Percentiles rank a stretch among this genome's conserved stretches.
Conservation (phyloP, 352 stramenopile genomes). For the Phytophthora pisi region DNA sequence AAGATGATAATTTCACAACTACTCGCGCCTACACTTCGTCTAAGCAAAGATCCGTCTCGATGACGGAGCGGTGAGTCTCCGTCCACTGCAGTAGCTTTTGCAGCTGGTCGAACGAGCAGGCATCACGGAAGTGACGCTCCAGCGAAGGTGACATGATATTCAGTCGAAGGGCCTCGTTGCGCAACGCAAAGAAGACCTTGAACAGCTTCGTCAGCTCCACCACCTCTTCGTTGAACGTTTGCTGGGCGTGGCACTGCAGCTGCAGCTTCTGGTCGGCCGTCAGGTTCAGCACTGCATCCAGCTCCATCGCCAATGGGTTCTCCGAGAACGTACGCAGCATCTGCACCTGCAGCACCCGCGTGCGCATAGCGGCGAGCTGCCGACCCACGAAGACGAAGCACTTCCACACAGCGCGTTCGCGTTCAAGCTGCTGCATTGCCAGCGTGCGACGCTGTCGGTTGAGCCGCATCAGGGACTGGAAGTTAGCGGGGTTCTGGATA, state of each 20-base stretch:
- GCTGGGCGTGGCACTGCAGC: constrained; percentile 64
- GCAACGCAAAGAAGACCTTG: constrained; percentile 80
- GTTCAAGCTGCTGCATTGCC: constrained; percentile 48
- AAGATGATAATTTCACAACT: constrained; percentile 36
- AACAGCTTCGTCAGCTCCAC: constrained; percentile 73
- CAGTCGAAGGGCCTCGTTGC: constrained; percentile 66
- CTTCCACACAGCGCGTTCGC: constrained; percentile 60
- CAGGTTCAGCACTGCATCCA: constrained; percentile 55
- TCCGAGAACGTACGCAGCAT: constrained; percentile 56
- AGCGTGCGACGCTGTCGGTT: constrained; percentile 75
- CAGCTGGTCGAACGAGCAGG: constrained; percentile 77
- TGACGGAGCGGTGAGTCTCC: constrained; percentile 64
- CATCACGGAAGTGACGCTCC: constrained; percentile 69
- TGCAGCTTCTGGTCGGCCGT: constrained; percentile 62
- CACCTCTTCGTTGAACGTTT: constrained; percentile 70
- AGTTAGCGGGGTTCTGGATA: constrained; percentile 73
- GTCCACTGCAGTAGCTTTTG: constrained; percentile 78
- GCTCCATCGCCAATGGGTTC: constrained; percentile 49
- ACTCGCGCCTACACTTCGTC: constrained; percentile 33
- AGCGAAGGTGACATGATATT: constrained; percentile 73
- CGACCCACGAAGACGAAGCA: constrained; percentile 64
- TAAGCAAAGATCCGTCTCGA: constrained; percentile 51
- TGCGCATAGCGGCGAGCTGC: constrained; percentile 59
- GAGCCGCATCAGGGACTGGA: constrained; percentile 71
- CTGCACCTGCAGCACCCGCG: constrained; percentile 67